phyloP scores from a whole-genome alignment of 2,329 filamentous ascomycete genomes.

The Colletotrichum gloeosporioides region DNA sequence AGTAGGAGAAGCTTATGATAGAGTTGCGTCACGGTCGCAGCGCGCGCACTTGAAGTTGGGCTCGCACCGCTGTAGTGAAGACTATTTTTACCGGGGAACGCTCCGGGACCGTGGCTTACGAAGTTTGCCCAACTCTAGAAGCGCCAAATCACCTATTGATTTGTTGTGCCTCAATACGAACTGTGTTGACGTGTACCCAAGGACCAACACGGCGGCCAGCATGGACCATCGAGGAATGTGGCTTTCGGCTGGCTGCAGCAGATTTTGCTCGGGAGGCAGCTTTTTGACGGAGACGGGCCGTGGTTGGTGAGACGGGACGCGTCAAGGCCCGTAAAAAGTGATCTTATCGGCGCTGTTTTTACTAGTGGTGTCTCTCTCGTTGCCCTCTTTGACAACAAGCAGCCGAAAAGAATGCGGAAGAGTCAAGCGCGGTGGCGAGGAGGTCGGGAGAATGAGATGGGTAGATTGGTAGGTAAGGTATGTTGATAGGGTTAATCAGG shows the following conservation, averaged over 20 bases:
- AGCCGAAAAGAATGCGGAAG: background rate
- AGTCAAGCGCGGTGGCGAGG: background rate
- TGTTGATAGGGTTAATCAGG: background rate
- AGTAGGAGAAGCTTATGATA: background rate
- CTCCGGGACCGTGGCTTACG: background rate
- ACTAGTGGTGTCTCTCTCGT: background rate
- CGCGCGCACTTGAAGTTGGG: background rate
- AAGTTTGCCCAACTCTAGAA: background rate
- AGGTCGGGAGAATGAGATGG: background rate
- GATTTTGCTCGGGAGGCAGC: background rate
- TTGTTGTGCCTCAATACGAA: background rate
- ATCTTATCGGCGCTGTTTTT: background rate
- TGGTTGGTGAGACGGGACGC: conserved; percentile 11
- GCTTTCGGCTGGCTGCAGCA: background rate
- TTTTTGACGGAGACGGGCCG: background rate
- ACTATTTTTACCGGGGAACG: background rate
- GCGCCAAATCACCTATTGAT: background rate
- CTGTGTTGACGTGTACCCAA: background rate
- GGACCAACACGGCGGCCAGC: background rate
- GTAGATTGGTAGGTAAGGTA: background rate
- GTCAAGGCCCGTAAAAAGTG: background rate
- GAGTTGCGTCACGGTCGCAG: background rate
- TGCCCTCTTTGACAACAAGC: background rate
- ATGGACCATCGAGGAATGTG: background rate
- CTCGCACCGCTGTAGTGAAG: background rate